These are phyloP conservation scores for Trichoderma pleuroti DNA, from an alignment of 2,329 filamentous ascomycete species.

Conservation along the genomic window DNA sequence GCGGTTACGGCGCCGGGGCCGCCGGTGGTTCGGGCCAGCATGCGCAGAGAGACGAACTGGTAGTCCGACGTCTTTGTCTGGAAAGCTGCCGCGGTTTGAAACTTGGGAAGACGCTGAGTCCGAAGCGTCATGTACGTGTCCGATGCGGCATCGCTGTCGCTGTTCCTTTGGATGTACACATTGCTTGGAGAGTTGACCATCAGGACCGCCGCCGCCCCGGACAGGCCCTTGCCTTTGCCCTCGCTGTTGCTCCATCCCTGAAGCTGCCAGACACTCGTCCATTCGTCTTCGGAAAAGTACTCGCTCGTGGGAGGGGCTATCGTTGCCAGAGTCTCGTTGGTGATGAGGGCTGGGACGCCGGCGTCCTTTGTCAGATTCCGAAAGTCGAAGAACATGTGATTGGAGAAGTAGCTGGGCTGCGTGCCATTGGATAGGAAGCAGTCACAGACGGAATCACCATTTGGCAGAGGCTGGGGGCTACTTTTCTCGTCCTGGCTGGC, in stretches of 20 bases:
- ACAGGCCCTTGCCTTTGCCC: constrained; percentile 29
- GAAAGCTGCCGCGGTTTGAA: constrained; percentile 49
- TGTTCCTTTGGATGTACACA: constrained; percentile 45
- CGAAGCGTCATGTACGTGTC: constrained; percentile 48
- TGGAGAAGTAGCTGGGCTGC: constrained; percentile 41
- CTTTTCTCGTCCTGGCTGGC: neutral
- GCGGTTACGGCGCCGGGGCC: constrained; percentile 48
- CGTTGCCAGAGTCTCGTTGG: constrained; percentile 28
- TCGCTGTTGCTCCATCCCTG: constrained; percentile 41
- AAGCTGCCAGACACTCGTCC: constrained; percentile 38
- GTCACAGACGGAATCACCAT: constrained; percentile 38
- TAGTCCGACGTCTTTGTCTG: constrained; percentile 34
- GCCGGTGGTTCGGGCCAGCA: constrained; percentile 50
- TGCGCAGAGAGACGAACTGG: constrained; percentile 40
- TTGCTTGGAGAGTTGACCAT: constrained; percentile 44
- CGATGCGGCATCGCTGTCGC: constrained; percentile 30
- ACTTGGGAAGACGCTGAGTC: constrained; percentile 41
- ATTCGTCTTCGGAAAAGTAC: constrained; percentile 38
- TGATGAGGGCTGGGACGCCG: constrained; percentile 33
- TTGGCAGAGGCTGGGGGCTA: constrained; percentile 15
- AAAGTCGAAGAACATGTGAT: constrained; percentile 51
- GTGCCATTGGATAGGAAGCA: constrained; percentile 49
- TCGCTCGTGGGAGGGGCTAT: constrained; percentile 34
- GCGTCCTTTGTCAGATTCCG: constrained; percentile 41
- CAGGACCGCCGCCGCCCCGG: constrained; percentile 29